These are phyloP conservation scores for Gastrodia elata DNA, from an alignment of 106 monocot species.

Conservation along the genomic window DNA sequence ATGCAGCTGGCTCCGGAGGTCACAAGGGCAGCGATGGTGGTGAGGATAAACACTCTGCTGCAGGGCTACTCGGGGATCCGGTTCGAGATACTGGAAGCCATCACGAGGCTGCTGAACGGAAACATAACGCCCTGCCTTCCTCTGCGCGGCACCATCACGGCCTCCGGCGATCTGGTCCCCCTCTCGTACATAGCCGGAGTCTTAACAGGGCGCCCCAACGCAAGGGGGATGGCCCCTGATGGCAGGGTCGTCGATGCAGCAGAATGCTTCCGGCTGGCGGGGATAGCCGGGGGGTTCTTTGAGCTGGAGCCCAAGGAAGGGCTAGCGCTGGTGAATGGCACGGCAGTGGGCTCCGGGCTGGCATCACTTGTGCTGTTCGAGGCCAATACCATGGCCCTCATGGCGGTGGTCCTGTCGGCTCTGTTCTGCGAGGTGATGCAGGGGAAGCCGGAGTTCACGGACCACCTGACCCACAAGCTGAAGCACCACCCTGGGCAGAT, in stretches of 20 bases:
- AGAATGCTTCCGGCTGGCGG: conserved; percentile 64
- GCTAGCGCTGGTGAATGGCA: conserved; percentile 89
- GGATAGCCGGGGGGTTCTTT: conserved; percentile 64
- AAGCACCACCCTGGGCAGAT: conserved; percentile 97
- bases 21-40: conserved; percentile 67
- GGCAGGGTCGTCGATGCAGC: conserved; percentile 40
- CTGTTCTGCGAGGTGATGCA: conserved; percentile 89
- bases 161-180: conserved; percentile 92
- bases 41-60: conserved; percentile 83
- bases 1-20: conserved; percentile 33
- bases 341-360: conserved; percentile 89
- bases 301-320: conserved; percentile 95
- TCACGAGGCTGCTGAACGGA: conserved; percentile 56
- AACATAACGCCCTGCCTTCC: conserved; percentile 77
- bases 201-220: conserved; percentile 73
- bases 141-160: conserved; percentile 80
- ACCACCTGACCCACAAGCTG: conserved; percentile 87
- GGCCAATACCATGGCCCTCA: conserved; percentile 53
- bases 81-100: conserved; percentile 86
- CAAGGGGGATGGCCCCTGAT: conserved; percentile 38
- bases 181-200: conserved; percentile 92
- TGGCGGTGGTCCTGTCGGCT: conserved; percentile 72
- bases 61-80: conserved; percentile 98
- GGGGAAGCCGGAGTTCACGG: conserved; percentile 90
- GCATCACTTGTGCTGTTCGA: conserved; percentile 80